A percentile compares a stretch with the other conserved stretches of the same genome.
Conservation (phyloP, 225 moss, liverwort and hornwort genomes). For the Physcomitrium patens region DNA sequence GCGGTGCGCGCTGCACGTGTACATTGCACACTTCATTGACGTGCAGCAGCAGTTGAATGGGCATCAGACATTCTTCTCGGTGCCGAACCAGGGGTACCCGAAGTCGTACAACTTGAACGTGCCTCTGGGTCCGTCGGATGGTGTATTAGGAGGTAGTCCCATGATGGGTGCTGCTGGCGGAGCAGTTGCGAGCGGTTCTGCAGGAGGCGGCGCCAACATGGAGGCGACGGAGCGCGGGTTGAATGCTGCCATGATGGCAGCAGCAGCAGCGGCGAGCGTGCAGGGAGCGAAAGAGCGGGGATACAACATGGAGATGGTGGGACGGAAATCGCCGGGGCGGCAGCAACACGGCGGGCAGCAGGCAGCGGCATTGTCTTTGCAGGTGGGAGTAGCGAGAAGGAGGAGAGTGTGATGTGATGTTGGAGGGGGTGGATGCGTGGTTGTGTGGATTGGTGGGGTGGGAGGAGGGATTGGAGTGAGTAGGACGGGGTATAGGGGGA, state of each 20-base stretch:
- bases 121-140: slow-evolving; percentile 59
- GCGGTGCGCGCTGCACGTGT: slow-evolving; percentile 85
- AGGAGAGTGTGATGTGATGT: no score
- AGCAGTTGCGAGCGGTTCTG: slow-evolving; percentile 7
- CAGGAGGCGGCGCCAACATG: slow-evolving; percentile 10
- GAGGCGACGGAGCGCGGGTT: slow-evolving; percentile 52
- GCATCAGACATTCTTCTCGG: slow-evolving; percentile 55
- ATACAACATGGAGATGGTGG: slow-evolving; percentile 52
- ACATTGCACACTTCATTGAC: slow-evolving; percentile 89
- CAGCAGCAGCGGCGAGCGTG: slow-evolving; percentile 48
- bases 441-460: neutral
- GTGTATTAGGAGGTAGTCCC: slow-evolving; percentile 45
- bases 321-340: slow-evolving; percentile 63
- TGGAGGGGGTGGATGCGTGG: neutral
- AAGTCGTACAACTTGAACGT: slow-evolving; percentile 87
- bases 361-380: slow-evolving; percentile 51
- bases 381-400: slow-evolving; percentile 41
- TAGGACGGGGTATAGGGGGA: no score
- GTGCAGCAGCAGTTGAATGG: slow-evolving; percentile 76
- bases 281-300: slow-evolving; percentile 69
- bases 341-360: slow-evolving; percentile 45
- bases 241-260: slow-evolving; percentile 54
- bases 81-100: slow-evolving; percentile 38
- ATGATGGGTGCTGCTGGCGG: slow-evolving; percentile 35
- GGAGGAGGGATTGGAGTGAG: no score